phyloP scores from a whole-genome alignment of 2,329 filamentous ascomycete genomes.

The Alternaria hordeiaustralica region DNA sequence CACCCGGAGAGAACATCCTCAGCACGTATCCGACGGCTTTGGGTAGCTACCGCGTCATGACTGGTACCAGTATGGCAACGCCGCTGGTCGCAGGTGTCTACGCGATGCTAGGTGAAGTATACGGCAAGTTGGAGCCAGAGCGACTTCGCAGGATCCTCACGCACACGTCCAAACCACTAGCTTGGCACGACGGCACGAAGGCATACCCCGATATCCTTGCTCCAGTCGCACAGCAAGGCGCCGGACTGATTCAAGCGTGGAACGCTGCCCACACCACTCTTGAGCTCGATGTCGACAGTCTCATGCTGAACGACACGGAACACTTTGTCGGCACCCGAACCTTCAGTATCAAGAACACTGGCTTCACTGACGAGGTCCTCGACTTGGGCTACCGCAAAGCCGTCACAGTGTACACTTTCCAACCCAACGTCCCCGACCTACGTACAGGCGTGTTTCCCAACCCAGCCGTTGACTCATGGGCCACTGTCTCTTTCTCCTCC shows the following conservation, averaged over 20 bases:
- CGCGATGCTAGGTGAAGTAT: constrained; percentile 22
- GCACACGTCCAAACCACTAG: constrained; percentile 22
- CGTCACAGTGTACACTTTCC: constrained; percentile 25
- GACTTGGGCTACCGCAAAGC: constrained; percentile 17
- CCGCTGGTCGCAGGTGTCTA: constrained; percentile 26
- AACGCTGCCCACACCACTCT: constrained; percentile 22
- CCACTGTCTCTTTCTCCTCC: constrained; percentile 14
- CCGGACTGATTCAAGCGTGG: constrained; percentile 25
- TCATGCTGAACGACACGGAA: constrained; percentile 30
- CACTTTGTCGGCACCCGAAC: constrained; percentile 30
- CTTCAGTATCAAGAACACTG: constrained; percentile 27
- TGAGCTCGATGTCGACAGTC: constrained; percentile 18
- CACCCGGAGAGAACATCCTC: constrained; percentile 64
- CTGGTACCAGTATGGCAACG: constrained; percentile 63
- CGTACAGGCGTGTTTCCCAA: constrained; percentile 9
- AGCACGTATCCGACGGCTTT: constrained; percentile 60
- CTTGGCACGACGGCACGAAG: constrained; percentile 21
- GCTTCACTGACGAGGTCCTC: background rate
- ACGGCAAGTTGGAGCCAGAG: constrained; percentile 21
- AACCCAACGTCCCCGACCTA: background rate
- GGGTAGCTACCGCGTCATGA: constrained; percentile 58
- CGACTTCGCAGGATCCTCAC: constrained; percentile 19
- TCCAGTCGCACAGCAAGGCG: constrained; percentile 32
- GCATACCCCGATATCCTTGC: constrained; percentile 14
- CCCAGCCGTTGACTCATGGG: constrained; percentile 12